A percentile compares a stretch with the other conserved stretches of the same genome.
Evolutionary conservation across 352 stramenopile genomes (phyloP).

Genomic region (Phytophthora macrochlamydospora): DNA sequence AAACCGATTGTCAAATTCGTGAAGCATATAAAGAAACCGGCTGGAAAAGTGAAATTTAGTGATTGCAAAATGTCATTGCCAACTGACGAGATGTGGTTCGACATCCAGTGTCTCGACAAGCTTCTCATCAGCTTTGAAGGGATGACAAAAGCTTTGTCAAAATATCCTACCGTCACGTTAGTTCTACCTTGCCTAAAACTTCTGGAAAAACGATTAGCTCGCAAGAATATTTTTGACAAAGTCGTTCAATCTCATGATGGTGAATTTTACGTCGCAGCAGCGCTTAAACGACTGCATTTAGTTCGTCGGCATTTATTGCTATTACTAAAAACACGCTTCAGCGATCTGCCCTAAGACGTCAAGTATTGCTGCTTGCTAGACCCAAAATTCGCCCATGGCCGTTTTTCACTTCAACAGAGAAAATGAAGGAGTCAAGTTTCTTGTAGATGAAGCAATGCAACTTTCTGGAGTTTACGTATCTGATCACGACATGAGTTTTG

Average conservation of each 20-base stretch:
- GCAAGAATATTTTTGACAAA: slow-evolving; percentile 7
- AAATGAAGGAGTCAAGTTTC: background rate
- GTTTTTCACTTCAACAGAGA: background rate
- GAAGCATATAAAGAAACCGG: background rate
- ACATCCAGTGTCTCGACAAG: slow-evolving; percentile 16
- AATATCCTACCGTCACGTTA: slow-evolving; percentile 7
- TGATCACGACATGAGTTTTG: too few species aligned
- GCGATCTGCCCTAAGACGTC: background rate
- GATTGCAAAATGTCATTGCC: slow-evolving; percentile 12
- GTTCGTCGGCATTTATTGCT: slow-evolving; percentile 6
- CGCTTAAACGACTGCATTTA: slow-evolving; percentile 8
- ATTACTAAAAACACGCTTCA: slow-evolving; percentile 6
- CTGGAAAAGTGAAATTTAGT: background rate
- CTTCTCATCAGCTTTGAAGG: slow-evolving; percentile 14
- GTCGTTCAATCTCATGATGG: slow-evolving; percentile 1
- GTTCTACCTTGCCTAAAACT: slow-evolving; percentile 2
- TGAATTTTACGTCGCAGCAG: background rate
- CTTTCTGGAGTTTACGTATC: too few species aligned
- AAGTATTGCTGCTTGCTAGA: slow-evolving; percentile 7
- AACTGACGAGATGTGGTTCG: slow-evolving; percentile 19
- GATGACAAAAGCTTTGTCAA: slow-evolving; percentile 7
- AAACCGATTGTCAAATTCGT: background rate
- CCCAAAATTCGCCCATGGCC: slow-evolving; percentile 9
- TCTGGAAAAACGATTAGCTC: slow-evolving; percentile 6
- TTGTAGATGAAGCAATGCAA: too few species aligned